Evolutionary conservation across 768 basidiomycete species (phyloP).

Genomic region (Agrocybe praecox): DNA sequence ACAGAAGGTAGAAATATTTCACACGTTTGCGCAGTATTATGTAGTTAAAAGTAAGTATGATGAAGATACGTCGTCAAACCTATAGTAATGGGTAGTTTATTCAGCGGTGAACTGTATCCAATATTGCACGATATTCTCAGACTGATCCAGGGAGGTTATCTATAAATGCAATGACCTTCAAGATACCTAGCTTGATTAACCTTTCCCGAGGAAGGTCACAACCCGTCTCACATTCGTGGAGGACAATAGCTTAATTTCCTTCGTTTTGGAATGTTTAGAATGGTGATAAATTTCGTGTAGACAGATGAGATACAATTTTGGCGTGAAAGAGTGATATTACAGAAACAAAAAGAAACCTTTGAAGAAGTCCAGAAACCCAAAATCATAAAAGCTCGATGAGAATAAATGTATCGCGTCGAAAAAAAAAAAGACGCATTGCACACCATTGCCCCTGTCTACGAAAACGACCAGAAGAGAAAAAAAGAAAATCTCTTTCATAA

Average conservation of each 20-base stretch:
- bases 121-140: too few species aligned
- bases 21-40: too few species aligned
- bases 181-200: not conserved
- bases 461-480: slow-evolving; percentile 12
- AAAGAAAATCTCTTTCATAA: slow-evolving; percentile 7
- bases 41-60: too few species aligned
- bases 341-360: slow-evolving; percentile 9
- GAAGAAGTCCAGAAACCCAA: not conserved
- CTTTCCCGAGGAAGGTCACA: not conserved
- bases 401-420: not conserved
- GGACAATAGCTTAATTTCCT: not conserved
- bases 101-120: too few species aligned
- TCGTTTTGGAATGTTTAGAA: not conserved
- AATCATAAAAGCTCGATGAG: not conserved
- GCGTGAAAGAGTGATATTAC: slow-evolving; percentile 4
- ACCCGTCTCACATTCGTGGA: not conserved
- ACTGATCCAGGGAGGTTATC: not conserved
- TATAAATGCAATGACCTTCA: not conserved
- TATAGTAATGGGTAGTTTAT: too few species aligned
- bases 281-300: slow-evolving; percentile 11
- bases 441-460: not conserved
- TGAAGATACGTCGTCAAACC: too few species aligned
- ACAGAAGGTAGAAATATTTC: too few species aligned
- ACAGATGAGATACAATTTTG: not conserved
- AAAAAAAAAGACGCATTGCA: not conserved